Conservation (phyloP, 768 basidiomycete genomes). For the Auriscalpium microsporum region DNA sequence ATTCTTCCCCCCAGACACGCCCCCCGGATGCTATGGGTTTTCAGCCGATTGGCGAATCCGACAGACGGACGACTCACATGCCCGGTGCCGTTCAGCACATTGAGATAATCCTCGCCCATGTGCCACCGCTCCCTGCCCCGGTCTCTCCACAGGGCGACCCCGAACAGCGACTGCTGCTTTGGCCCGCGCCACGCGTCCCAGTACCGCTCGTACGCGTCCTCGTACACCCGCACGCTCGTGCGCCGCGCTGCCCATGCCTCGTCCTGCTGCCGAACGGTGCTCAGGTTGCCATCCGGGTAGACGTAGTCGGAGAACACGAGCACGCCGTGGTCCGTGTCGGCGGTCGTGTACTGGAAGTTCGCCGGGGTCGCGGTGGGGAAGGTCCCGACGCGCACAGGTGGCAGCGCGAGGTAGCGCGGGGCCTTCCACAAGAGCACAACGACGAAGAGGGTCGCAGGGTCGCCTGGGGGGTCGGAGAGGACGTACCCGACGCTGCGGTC, state of each 20-base stretch:
- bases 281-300: slow-evolving; percentile 66
- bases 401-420: slow-evolving; percentile 24
- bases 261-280: slow-evolving; percentile 60
- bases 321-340: slow-evolving; percentile 32
- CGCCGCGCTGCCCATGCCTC: slow-evolving; percentile 66
- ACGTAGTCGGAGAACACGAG: slow-evolving; percentile 86
- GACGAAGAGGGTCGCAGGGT: slow-evolving; percentile 51
- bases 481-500: slow-evolving; percentile 60
- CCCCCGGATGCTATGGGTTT: slow-evolving; percentile 56
- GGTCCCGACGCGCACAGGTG: slow-evolving; percentile 44
- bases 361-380: slow-evolving; percentile 60
- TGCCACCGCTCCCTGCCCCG: slow-evolving; percentile 13
- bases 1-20: slow-evolving; percentile 78
- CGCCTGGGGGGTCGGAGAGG: slow-evolving; percentile 41
- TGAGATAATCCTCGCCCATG: slow-evolving; percentile 49
- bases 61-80: slow-evolving; percentile 43
- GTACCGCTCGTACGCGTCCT: slow-evolving; percentile 38
- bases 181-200: slow-evolving; percentile 65
- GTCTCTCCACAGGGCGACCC: slow-evolving; percentile 44
- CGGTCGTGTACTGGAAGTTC: slow-evolving; percentile 57
- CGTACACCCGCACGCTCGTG: slow-evolving; percentile 49
- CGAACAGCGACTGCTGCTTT: slow-evolving; percentile 70
- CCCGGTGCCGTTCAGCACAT: slow-evolving; percentile 56
- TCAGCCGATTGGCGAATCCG: neutral
- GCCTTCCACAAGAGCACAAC: slow-evolving; percentile 42